These are phyloP conservation scores for Stenocarpella maydis DNA, from an alignment of 2,329 filamentous ascomycete genomes.

Conservation along the genomic window DNA sequence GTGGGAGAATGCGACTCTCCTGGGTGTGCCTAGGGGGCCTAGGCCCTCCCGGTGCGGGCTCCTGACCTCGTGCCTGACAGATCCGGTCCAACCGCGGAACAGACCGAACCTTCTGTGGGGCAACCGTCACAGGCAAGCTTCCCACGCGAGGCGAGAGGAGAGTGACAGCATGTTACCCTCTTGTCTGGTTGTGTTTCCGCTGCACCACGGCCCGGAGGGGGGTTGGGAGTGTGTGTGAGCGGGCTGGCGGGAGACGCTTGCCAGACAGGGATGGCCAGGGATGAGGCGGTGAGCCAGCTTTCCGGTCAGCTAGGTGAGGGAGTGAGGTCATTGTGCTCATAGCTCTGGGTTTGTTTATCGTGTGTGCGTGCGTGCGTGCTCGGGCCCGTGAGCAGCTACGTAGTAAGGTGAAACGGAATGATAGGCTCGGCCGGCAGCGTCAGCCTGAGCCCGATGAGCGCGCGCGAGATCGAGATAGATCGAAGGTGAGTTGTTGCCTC, in stretches of 20 bases:
- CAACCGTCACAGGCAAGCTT: conserved; percentile 22
- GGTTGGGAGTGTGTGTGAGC: neutral
- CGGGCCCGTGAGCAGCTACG: neutral
- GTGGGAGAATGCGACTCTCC: conserved; percentile 12
- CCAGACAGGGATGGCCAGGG: conserved; percentile 22
- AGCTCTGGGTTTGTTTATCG: neutral
- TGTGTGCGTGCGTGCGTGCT: neutral
- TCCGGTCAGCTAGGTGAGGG: conserved; percentile 14
- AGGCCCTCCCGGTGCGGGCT: conserved; percentile 8
- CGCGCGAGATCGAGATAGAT: neutral
- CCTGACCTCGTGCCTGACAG: conserved; percentile 26
- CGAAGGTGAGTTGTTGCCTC: neutral
- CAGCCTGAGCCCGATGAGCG: neutral
- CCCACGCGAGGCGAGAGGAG: conserved; percentile 28
- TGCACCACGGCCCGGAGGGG: neutral
- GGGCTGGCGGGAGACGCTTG: neutral
- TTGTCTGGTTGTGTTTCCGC: no score
- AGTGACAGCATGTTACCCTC: conserved; percentile 27
- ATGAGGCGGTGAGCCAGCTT: conserved; percentile 18
- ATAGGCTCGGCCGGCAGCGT: neutral
- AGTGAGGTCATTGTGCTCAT: conserved; percentile 23
- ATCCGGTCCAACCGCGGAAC: conserved; percentile 31
- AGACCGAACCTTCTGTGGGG: conserved; percentile 32
- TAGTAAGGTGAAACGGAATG: neutral
- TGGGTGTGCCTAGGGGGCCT: neutral